Base-by-base conservation (phyloP, 768 basidiomycete species). In the Guyanaporus albipodus region DNA sequence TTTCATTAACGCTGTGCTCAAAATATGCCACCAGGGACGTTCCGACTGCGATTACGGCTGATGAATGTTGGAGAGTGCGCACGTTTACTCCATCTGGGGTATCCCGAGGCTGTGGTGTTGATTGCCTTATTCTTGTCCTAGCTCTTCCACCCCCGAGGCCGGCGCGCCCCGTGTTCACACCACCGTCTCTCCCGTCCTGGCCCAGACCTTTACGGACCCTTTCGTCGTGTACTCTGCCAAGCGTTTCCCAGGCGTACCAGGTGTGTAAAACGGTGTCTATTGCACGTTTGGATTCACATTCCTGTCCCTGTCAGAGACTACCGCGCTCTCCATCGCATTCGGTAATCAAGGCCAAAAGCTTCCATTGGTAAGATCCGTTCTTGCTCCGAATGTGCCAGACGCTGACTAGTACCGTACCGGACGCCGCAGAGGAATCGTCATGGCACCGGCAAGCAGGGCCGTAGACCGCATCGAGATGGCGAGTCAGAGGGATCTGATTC, bases 1-100 rank as follows among this genome's bases (percentile, higher is more conserved):
- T 45, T 52, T 50, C 57, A 55, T 65, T 53, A 57, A 56, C 52
- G 36, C 23, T 31, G 22, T 49, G 33, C 44, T 54, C 49, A 41
- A 54, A 59, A 50, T 57, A 50, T 39, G 41, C 36, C 31, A 53
- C 38, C 38, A 90, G 93, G 93, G 18, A 80, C 76, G 22, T 97
- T 93, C 72, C 81, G 90, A 40, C 73, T 97, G 42, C 78, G 90
- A 54, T 75, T 96, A 71, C 79, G 91, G 52, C 75, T 97, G 53
- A 86, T 93, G 81, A 90, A 91, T 61, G 77, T 97, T 58, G 87
- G 89, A 65, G 81, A 83, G 93, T 96, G 70, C 82, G 93, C 81
- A 40, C 27, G 47, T 49, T 56, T 48, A 47, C 46, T 47, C 38
- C 36, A 27, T 50, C 41, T 52, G 45, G 49, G 58, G 44, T 34